Base-by-base conservation (phyloP, 768 basidiomycete species). In the Phylloporus arenicola region DNA sequence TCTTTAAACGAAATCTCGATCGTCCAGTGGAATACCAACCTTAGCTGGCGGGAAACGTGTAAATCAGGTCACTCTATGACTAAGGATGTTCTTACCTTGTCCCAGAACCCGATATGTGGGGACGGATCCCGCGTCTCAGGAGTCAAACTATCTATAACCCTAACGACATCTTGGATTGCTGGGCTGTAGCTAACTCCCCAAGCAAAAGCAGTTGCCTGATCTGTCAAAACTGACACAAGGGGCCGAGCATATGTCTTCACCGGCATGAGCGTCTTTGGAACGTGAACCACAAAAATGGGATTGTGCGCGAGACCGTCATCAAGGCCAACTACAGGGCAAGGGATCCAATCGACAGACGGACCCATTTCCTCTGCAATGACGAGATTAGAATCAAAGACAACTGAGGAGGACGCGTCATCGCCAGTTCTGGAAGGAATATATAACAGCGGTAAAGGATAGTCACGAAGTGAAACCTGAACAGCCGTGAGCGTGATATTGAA, bases 241-340 rank as follows among this genome's bases (percentile, higher is more conserved):
- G 92, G 90, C 40, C 79, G 76, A 1, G 89, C 88, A 60, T 94
- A 96, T 8, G 86, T 89, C 69, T 98, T 98, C 59, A 94, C 87
- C 0, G 94, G 88, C 88, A 93, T 95, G 50, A 92, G 85, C 0
- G 92, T 94, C 67, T 94, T 96, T 2, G 92, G 91, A 30, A 95
- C 75, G 37, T 69, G 55, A 35, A 93, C 67, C 22, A 71, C 72
- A 42, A 93, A 76, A 6, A 78, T 74, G 2, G 71, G 67, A 25
- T 78, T 73, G 6, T 76, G 79, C 25, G 71, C 70, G 30, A 76
- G 63, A 27, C 80, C 81, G 25, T 78, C 75, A 47, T 79, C 70
- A 4, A 70, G 64, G n/a, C 78, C 76, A 43, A 86, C 70, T 53
- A 96, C 74, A 4, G 75, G 71, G 57, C 84, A 88, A 14, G 81